These are phyloP conservation scores for Fusarium tricinctum DNA, from an alignment of 2,329 filamentous ascomycete species.

Conservation along the genomic window DNA sequence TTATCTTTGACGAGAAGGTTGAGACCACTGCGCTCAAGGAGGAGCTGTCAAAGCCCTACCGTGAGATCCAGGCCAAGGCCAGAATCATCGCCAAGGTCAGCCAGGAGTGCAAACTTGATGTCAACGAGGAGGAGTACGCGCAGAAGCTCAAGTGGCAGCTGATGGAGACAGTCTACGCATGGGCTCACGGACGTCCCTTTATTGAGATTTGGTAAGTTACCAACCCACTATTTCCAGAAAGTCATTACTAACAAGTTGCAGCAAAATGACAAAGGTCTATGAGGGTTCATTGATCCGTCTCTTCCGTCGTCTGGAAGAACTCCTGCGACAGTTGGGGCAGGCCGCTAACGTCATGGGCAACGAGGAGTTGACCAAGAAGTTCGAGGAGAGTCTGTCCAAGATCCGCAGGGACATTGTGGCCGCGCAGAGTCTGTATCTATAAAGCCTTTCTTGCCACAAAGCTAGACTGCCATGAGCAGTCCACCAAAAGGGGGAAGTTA, in stretches of 20 bases:
- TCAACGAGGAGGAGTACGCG: slow-evolving; percentile 97
- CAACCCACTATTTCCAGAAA: not conserved
- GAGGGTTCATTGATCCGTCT: slow-evolving; percentile 96
- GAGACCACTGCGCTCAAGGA: slow-evolving; percentile 83
- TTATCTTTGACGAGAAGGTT: slow-evolving; percentile 97
- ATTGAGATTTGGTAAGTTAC: slow-evolving; percentile 89
- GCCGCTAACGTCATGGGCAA: slow-evolving; percentile 98
- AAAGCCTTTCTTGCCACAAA: slow-evolving; percentile 46
- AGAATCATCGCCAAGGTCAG: slow-evolving; percentile 92
- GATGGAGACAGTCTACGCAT: slow-evolving; percentile 95
- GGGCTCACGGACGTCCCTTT: slow-evolving; percentile 92
- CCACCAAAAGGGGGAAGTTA: slow-evolving; percentile 26
- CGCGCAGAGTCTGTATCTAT: slow-evolving; percentile 92
- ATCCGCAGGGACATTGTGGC: slow-evolving; percentile 95
- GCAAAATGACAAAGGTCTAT: slow-evolving; percentile 99
- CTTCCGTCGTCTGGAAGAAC: slow-evolving; percentile 94
- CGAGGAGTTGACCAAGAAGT: slow-evolving; percentile 92
- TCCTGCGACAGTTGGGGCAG: slow-evolving; percentile 94
- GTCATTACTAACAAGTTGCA: slow-evolving; percentile 56
- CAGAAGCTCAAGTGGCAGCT: slow-evolving; percentile 92
- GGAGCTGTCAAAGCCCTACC: slow-evolving; percentile 86
- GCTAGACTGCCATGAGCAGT: slow-evolving; percentile 9
- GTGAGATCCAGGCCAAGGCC: slow-evolving; percentile 89
- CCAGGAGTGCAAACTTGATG: slow-evolving; percentile 89
- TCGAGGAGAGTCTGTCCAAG: slow-evolving; percentile 86